Evolutionary conservation across 140 eudicot genomes (phyloP).

Genomic region (Senecio squalidus): DNA sequence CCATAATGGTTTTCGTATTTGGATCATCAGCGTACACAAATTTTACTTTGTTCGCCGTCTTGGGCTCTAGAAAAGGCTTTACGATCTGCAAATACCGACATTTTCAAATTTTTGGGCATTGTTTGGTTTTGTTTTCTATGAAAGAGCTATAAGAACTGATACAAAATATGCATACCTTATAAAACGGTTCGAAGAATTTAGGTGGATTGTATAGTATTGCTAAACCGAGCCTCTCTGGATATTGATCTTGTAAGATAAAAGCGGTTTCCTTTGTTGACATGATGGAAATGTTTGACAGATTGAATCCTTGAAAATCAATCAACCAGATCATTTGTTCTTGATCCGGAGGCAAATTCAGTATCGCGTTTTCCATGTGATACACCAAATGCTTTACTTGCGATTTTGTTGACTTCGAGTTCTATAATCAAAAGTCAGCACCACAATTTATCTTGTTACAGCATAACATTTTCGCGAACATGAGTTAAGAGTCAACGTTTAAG

Average conservation of each 20-base stretch:
- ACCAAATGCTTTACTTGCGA: conserved; percentile 70
- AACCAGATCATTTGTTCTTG: conserved; percentile 98
- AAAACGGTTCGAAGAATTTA: conserved; percentile 88
- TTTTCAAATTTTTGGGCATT: not conserved
- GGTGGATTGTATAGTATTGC: conserved; percentile 87
- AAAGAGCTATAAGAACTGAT: not conserved
- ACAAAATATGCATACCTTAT: conserved; percentile 43
- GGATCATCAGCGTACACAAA: conserved; percentile 63
- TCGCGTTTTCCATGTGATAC: conserved; percentile 93
- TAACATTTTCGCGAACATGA: too few relatives aligned
- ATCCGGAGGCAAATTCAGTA: conserved; percentile 51
- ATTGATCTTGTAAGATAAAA: conserved; percentile 77
- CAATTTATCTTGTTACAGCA: not conserved
- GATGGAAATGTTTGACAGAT: conserved; percentile 56
- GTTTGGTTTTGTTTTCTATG: not conserved
- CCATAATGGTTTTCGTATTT: conserved; percentile 47
- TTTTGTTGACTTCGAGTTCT: conserved; percentile 71
- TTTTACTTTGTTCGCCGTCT: conserved; percentile 72
- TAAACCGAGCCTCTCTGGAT: conserved; percentile 87
- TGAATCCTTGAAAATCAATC: conserved; percentile 79
- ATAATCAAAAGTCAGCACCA: conserved; percentile 16
- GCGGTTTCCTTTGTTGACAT: conserved; percentile 88
- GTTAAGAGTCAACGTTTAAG: too few relatives aligned
- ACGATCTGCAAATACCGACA: conserved; percentile 60
- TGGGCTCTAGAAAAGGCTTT: conserved; percentile 76